phyloP scores from a whole-genome alignment of 306 rosid genomes.

The Spatholobus suberectus region DNA sequence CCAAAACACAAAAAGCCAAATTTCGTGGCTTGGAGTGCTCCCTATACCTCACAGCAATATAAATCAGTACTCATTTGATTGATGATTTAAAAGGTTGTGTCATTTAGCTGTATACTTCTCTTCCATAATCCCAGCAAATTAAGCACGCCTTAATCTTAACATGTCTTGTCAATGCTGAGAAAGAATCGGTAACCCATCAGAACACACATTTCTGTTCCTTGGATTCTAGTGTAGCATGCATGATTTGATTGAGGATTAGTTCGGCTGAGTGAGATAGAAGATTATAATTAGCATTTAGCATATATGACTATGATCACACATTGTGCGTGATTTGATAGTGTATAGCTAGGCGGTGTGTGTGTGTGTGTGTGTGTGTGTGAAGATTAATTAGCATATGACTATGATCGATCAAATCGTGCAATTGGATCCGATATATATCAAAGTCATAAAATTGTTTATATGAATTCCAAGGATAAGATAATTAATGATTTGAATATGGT shows the following conservation, averaged over 20 bases:
- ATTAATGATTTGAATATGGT: not conserved
- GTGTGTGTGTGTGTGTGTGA: not conserved
- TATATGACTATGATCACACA: not conserved
- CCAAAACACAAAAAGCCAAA: constrained; percentile 24
- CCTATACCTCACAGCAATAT: constrained; percentile 2
- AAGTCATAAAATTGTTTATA: not conserved
- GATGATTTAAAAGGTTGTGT: not conserved
- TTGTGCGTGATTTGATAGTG: constrained; percentile 23
- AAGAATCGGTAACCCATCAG: not conserved
- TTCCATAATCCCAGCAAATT: constrained; percentile 5
- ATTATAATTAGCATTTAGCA: constrained; percentile 25
- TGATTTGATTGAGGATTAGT: constrained; percentile 31
- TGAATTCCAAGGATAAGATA: not conserved
- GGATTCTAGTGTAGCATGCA: constrained; percentile 47
- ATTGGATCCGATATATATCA: constrained; percentile 10
- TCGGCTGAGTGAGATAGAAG: not conserved
- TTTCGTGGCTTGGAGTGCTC: constrained; percentile 35
- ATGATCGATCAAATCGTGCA: not conserved
- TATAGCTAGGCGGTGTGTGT: not conserved
- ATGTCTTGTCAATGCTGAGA: constrained; percentile 39
- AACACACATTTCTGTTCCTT: constrained; percentile 6
- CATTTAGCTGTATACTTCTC: not conserved
- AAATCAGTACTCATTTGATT: constrained; percentile 14
- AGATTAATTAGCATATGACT: constrained; percentile 23
- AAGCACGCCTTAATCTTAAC: constrained; percentile 32